phyloP scores from a whole-genome alignment of 2,329 filamentous ascomycete species.

The Botrytis pseudocinerea region DNA sequence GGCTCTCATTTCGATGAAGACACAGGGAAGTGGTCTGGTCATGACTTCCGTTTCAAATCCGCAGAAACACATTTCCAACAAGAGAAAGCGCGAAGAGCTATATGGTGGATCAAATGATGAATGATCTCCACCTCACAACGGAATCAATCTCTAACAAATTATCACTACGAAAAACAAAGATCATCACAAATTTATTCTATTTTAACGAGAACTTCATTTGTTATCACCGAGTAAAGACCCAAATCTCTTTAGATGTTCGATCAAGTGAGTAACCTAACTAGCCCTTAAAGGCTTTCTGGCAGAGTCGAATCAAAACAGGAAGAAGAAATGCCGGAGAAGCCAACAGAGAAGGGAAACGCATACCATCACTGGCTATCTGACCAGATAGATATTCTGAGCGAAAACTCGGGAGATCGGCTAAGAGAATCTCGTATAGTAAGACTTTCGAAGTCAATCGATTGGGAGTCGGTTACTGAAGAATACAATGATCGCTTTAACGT shows the following conservation, averaged over 20 bases:
- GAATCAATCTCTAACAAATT: background rate
- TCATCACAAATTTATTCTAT: background rate
- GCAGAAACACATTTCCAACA: background rate
- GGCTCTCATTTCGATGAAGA: background rate
- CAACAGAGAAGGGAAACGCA: fast-evolving
- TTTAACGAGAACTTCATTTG: background rate
- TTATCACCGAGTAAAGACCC: background rate
- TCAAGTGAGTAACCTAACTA: background rate
- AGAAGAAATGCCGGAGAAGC: background rate
- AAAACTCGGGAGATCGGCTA: fast-evolving
- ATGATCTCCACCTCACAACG: background rate
- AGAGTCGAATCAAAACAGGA: background rate
- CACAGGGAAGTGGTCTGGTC: background rate
- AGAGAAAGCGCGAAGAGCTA: background rate
- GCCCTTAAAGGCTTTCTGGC: background rate
- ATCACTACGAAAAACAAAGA: background rate
- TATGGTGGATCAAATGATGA: too few species aligned
- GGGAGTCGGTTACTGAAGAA: background rate
- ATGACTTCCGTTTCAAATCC: background rate
- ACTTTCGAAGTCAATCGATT: background rate
- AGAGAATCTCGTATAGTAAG: background rate
- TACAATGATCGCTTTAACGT: background rate
- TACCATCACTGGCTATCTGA: background rate
- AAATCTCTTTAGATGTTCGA: background rate
- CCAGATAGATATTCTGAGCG: background rate